These are phyloP conservation scores for Coemansia sp. DNA, from an alignment of 192 early-diverging fungal species.

Conservation along the genomic window DNA sequence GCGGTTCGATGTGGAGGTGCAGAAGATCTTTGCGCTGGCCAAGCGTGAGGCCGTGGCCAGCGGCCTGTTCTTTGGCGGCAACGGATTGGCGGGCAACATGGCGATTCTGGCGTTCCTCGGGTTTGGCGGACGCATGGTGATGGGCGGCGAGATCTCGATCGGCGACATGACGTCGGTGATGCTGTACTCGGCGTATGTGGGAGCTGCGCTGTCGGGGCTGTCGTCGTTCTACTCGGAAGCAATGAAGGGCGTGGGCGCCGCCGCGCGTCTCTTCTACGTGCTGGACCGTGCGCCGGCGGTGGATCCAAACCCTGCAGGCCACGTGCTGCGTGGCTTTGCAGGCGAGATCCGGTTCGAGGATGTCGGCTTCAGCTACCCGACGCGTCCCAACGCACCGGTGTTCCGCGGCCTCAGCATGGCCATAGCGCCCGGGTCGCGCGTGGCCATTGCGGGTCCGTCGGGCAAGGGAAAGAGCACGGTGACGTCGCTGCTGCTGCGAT, in stretches of 20 bases:
- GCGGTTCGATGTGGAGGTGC: constrained; percentile 41
- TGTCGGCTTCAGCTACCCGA: constrained; percentile 69
- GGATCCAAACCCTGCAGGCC: constrained; percentile 29
- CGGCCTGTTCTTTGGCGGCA: constrained; percentile 65
- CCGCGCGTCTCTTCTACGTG: constrained; percentile 61
- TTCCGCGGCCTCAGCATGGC: constrained; percentile 59
- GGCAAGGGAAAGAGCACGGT: constrained; percentile 73
- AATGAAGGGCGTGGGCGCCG: constrained; percentile 72
- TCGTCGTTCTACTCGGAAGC: constrained; percentile 71
- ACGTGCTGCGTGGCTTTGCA: constrained; percentile 18
- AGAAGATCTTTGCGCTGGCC: constrained; percentile 48
- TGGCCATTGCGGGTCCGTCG: constrained; percentile 57
- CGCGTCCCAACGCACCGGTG: constrained; percentile 58
- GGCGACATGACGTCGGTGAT: constrained; percentile 71
- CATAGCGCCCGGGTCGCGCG: constrained; percentile 58
- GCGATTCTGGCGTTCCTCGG: constrained; percentile 65
- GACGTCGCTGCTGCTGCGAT: constrained; percentile 65
- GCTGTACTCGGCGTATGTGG: constrained; percentile 69
- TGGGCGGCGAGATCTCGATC: constrained; percentile 58
- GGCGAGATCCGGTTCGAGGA: constrained; percentile 60
- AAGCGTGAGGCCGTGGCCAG: constrained; percentile 58
- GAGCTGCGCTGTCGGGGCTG: constrained; percentile 57
- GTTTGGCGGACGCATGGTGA: constrained; percentile 67
- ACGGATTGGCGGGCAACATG: constrained; percentile 64
- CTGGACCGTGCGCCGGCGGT: constrained; percentile 54